phyloP scores from a whole-genome alignment of 768 basidiomycete species.

The Bullera alba region DNA sequence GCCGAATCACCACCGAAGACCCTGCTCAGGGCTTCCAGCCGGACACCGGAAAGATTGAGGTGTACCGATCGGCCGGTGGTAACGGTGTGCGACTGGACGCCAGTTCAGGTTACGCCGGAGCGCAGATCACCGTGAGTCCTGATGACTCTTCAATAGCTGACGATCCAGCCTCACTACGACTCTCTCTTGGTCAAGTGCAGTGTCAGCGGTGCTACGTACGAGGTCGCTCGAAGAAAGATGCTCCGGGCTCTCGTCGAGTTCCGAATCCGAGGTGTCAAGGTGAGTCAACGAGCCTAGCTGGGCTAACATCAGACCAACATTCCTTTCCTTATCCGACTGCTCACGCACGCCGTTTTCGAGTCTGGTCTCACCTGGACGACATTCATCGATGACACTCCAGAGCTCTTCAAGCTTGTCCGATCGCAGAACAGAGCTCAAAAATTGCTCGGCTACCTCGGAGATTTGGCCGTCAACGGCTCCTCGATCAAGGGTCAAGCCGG shows the following conservation, averaged over 20 bases:
- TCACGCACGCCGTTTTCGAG: slow-evolving; percentile 94
- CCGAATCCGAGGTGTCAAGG: slow-evolving; percentile 98
- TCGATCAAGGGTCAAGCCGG: slow-evolving; percentile 95
- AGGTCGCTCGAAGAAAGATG: slow-evolving; percentile 98
- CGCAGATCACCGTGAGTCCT: slow-evolving; percentile 98
- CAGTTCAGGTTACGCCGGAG: slow-evolving; percentile 94
- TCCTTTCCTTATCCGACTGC: slow-evolving; percentile 94
- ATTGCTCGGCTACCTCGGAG: slow-evolving; percentile 90
- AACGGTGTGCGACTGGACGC: slow-evolving; percentile 97
- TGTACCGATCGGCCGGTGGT: slow-evolving; percentile 96
- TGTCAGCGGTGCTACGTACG: slow-evolving; percentile 93
- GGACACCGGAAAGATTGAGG: slow-evolving; percentile 98
- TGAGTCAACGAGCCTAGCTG: slow-evolving; percentile 4
- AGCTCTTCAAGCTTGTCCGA: slow-evolving; percentile 95
- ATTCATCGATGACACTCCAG: slow-evolving; percentile 99
- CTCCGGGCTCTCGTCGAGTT: slow-evolving; percentile 98
- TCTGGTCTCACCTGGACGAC: slow-evolving; percentile 98
- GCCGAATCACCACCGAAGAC: slow-evolving; percentile 97
- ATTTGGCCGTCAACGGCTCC: slow-evolving; percentile 95
- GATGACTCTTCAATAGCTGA: slow-evolving; percentile 1
- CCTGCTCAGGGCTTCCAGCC: slow-evolving; percentile 88
- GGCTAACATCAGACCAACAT: slow-evolving; percentile 72
- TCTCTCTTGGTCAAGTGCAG: slow-evolving; percentile 93
- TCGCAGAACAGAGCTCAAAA: slow-evolving; percentile 98
- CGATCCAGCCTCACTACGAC: slow-evolving; percentile 97